These are phyloP conservation scores for Globomyces pollinis-pini DNA, from an alignment of 192 early-diverging fungal genomes.

Conservation along the genomic window DNA sequence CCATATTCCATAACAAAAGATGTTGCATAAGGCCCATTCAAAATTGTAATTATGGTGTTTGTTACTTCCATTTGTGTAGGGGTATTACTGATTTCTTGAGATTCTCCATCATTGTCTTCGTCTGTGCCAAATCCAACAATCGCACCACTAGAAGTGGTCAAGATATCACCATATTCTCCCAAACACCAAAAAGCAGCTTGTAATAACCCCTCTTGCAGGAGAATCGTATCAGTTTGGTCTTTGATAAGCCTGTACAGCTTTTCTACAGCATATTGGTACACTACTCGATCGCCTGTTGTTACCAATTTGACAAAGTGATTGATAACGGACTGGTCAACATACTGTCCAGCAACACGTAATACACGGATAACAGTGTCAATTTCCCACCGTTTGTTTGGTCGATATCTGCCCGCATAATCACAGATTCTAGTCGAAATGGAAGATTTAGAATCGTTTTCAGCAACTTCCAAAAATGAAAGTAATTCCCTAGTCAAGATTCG, in stretches of 20 bases:
- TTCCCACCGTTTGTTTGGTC: slow-evolving; percentile 95
- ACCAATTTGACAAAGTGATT: slow-evolving; percentile 83
- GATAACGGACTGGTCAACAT: slow-evolving; percentile 39
- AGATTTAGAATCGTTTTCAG: slow-evolving; percentile 82
- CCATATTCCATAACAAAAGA: slow-evolving; percentile 71
- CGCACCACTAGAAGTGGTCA: slow-evolving; percentile 36
- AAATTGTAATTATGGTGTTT: slow-evolving; percentile 63
- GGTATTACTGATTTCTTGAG: slow-evolving; percentile 11
- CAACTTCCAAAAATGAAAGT: slow-evolving; percentile 83
- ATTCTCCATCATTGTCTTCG: slow-evolving; percentile 57
- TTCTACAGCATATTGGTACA: slow-evolving; percentile 87
- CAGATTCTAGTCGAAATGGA: slow-evolving; percentile 88
- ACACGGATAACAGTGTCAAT: slow-evolving; percentile 91
- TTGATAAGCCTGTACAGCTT: slow-evolving; percentile 81
- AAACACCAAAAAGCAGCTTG: slow-evolving; percentile 87
- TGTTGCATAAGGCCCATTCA: slow-evolving; percentile 74
- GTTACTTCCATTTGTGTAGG: slow-evolving; percentile 68
- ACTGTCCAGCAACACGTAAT: slow-evolving; percentile 53
- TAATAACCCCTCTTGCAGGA: slow-evolving; percentile 76
- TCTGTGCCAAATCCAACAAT: slow-evolving; percentile 33
- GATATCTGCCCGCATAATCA: slow-evolving; percentile 86
- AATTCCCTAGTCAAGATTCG: slow-evolving; percentile 88
- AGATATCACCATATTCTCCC: slow-evolving; percentile 93
- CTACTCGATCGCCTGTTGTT: slow-evolving; percentile 57
- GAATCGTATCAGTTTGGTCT: slow-evolving; percentile 55